Base-by-base conservation (phyloP, 2,329 filamentous ascomycete genomes). In the Colletotrichum sp. region DNA sequence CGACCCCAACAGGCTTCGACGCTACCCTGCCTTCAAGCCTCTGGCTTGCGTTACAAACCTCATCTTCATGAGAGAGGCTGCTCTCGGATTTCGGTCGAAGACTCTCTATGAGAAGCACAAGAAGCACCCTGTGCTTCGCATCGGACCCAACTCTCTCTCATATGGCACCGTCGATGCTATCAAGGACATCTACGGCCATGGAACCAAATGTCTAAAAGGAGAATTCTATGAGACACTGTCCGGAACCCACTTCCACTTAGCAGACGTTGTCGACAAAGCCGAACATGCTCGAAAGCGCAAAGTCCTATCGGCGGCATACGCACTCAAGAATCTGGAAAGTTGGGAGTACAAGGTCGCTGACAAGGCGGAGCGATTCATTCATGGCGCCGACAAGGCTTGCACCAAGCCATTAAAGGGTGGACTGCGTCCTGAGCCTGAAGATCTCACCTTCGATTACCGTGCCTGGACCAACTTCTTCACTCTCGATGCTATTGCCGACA, bases 311-410 rank as follows among this genome's bases (percentile, higher is more conserved):
- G 83, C 84, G 0, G 88, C 88, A 1, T 90, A 89, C 69, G 87
- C 88, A 0, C 78, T 88, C 62, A 87, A 88, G 80, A 89, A 89
- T 74, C 84, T 90, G 1, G 87, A 89, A 76, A 83, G 81, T 8
- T 90, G 87, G 88, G 88, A 90, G 76, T 84, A 85, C 80, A 90
- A 89, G 75, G 87, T 90, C 9, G 85, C 86, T 16, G 87, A 90
- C 74, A 90, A 89, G 79, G 82, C 83, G 0, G 80, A 83, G 27
- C 82, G 85, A 18, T 79, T 89, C 29, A 80, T 89, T 62, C 80
- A 77, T 15, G 82, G 85, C 47, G 82, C 86, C 34, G 87, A 90
- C 74, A 75, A 76, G 34, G 80, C 78, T 34, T 86, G 86, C 70
- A 86, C 84, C 4, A 69, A 76, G 0, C 83, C 86, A 2, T 78